Evolutionary conservation across 371 early-diverging fungal species (phyloP).

Genomic region (Choanephora cucurbitarum): DNA sequence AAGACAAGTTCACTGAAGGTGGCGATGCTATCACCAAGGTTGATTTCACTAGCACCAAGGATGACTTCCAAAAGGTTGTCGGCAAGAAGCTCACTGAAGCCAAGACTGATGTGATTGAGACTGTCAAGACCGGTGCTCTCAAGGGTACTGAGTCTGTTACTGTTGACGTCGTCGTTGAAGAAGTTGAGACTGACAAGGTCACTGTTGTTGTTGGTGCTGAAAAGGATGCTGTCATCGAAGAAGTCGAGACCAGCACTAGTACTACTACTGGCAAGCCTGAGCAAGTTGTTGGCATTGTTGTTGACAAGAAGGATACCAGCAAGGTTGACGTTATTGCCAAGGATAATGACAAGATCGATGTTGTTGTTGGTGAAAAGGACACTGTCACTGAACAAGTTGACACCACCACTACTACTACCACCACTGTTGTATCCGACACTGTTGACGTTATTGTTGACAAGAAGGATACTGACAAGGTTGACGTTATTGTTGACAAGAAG

Average conservation of each 20-base stretch:
- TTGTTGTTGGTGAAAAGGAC: not conserved
- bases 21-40: not conserved
- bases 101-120: conserved; percentile 1
- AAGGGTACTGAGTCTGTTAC: not conserved
- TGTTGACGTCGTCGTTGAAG: conserved; percentile 4
- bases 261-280: not conserved
- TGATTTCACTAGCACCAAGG: not conserved
- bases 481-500: not conserved
- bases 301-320: not conserved
- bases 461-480: not conserved
- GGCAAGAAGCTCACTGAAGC: not conserved
- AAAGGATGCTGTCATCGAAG: not conserved
- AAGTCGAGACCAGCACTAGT: not conserved
- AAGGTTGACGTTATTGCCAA: conserved; percentile 3
- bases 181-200: not conserved
- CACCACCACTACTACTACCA: not conserved
- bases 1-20: not conserved
- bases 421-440: not conserved
- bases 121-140: not conserved
- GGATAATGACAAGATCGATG: conserved; percentile 3
- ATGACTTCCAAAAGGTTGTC: not conserved
- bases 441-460: conserved; percentile 5
- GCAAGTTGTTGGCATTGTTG: not conserved
- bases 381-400: not conserved
- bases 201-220: not conserved